Evolutionary conservation across 2,329 filamentous ascomycete genomes (phyloP).

Genomic region (Talaromyces sp.): DNA sequence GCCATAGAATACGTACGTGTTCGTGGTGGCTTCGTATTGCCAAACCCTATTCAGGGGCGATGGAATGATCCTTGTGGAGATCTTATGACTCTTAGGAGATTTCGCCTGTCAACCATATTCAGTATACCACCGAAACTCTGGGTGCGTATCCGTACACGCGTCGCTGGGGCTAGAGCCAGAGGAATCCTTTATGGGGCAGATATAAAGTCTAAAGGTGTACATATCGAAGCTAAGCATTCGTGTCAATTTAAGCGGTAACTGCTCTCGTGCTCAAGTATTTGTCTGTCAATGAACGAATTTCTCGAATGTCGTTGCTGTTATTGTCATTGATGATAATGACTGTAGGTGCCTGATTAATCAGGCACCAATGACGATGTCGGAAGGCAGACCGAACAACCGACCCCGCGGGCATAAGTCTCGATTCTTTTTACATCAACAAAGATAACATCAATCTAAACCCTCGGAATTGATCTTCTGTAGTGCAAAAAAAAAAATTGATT

Average conservation of each 20-base stretch:
- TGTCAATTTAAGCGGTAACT: neutral
- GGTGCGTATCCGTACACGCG: neutral
- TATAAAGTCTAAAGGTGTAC: neutral
- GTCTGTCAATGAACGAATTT: neutral
- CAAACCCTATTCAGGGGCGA: neutral
- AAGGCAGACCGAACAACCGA: neutral
- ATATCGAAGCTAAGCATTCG: neutral
- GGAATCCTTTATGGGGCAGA: neutral
- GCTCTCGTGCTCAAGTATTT: neutral
- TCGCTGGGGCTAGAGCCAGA: neutral
- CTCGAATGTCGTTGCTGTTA: no score
- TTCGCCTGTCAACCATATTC: neutral
- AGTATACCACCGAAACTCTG: neutral
- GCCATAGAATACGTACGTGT: neutral
- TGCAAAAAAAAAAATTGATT: no score
- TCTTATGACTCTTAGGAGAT: no score
- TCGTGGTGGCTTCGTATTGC: neutral
- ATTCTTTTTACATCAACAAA: neutral
- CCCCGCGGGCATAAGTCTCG: neutral
- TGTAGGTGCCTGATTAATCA: neutral
- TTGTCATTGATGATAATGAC: no score
- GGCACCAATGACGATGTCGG: neutral
- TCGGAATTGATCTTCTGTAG: neutral
- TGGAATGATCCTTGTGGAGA: neutral
- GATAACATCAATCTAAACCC: neutral